These are phyloP conservation scores for Peronospora tabacina DNA, from an alignment of 352 stramenopile species.

Conservation along the genomic window DNA sequence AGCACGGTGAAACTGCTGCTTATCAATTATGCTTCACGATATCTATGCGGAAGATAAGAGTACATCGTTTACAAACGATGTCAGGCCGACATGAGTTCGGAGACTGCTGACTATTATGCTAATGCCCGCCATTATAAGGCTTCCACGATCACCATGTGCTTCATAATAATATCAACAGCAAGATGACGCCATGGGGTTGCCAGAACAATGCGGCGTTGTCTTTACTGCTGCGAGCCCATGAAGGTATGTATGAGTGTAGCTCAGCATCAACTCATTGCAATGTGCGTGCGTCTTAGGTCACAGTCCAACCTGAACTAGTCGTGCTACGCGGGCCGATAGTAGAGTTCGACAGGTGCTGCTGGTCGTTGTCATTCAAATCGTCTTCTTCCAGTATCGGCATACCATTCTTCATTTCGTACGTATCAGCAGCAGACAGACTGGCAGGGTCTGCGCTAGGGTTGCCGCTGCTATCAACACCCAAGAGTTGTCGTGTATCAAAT, in stretches of 20 bases:
- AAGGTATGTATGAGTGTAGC: neutral
- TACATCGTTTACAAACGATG: neutral
- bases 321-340: constrained; percentile 33
- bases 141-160: constrained; percentile 7
- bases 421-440: constrained; percentile 32
- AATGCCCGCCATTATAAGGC: neutral
- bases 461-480: constrained; percentile 20
- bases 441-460: constrained; percentile 33
- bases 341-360: constrained; percentile 13
- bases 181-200: constrained; percentile 14
- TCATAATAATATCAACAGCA: constrained; percentile 31
- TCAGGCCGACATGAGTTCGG: no score
- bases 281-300: constrained; percentile 27
- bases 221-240: constrained; percentile 1
- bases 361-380: constrained; percentile 24
- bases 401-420: constrained; percentile 42
- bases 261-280: constrained; percentile 1
- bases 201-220: constrained; percentile 22
- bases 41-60: constrained; percentile 9
- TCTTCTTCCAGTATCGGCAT: constrained; percentile 69
- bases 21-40: constrained; percentile 18
- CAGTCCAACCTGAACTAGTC: constrained; percentile 49
- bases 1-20: constrained; percentile 10
- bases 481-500: constrained; percentile 43
- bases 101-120: no score